These are phyloP conservation scores for Flaveria trinervia DNA, from an alignment of 129 eudicot genomes.

Conservation along the genomic window DNA sequence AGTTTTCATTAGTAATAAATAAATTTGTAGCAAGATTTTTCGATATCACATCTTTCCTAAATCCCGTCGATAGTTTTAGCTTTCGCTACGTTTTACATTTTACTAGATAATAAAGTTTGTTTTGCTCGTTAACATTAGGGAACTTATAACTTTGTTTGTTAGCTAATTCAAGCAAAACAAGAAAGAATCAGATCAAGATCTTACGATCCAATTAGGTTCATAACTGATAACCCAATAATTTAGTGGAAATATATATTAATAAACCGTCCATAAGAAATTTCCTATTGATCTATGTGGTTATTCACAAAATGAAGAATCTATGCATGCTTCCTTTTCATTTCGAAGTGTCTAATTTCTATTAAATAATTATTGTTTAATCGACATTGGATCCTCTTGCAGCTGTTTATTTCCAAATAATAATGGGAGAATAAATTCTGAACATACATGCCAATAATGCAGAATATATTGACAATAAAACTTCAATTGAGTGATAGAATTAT, in stretches of 20 bases:
- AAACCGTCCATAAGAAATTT: neutral
- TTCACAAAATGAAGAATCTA: slow-evolving; percentile 6
- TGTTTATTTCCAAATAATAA: neutral
- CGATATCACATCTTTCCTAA: no score
- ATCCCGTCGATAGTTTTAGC: no score
- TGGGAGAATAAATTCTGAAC: neutral
- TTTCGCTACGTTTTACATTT: no score
- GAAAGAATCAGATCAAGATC: no score
- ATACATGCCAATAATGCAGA: slow-evolving; percentile 7
- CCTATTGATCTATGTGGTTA: neutral
- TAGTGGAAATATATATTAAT: neutral
- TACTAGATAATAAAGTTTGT: no score
- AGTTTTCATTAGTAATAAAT: no score
- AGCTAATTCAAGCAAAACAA: no score
- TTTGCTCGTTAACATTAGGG: no score
- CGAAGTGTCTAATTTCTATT: neutral
- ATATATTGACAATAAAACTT: neutral
- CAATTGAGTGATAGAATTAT: neutral
- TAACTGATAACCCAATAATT: no score
- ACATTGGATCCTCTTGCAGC: slow-evolving; percentile 31
- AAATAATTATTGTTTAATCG: slow-evolving; percentile 9
- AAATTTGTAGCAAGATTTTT: no score
- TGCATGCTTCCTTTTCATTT: slow-evolving; percentile 23
- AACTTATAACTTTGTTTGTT: neutral
- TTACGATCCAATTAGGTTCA: no score